phyloP scores from a whole-genome alignment of 2,329 filamentous ascomycete genomes.

The Epicoccum sorghinum region DNA sequence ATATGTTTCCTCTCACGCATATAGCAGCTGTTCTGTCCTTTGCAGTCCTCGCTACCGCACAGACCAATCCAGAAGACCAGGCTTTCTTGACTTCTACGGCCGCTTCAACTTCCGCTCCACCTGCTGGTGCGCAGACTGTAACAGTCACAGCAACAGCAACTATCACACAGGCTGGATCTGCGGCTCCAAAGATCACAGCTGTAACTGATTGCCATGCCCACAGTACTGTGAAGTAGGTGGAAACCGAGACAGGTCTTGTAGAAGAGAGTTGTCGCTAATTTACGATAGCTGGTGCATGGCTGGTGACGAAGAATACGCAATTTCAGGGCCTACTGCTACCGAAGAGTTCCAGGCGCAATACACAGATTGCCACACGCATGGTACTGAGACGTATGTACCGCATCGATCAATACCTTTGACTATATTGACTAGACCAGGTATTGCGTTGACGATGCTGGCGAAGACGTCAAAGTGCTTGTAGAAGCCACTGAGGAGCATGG shows the following conservation, averaged over 20 bases:
- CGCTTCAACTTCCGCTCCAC: conserved; percentile 6
- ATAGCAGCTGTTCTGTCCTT: conserved; percentile 1
- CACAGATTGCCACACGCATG: conserved; percentile 70
- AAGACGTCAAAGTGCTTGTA: conserved; percentile 64
- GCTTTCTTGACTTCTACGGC: background rate
- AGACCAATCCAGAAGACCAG: conserved; percentile 9
- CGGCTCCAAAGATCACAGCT: conserved; percentile 48
- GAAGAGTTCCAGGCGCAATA: conserved; percentile 64
- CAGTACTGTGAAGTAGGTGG: conserved; percentile 50
- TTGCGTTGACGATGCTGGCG: conserved; percentile 65
- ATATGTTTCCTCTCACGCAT: conserved; percentile 21
- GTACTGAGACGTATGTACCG: conserved; percentile 58
- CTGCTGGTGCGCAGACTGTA: conserved; percentile 21
- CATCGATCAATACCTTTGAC: background rate
- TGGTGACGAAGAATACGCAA: conserved; percentile 51
- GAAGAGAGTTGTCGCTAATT: conserved; percentile 16
- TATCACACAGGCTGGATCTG: conserved; percentile 16
- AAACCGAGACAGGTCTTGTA: background rate
- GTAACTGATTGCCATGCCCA: conserved; percentile 62
- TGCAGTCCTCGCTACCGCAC: conserved; percentile 18
- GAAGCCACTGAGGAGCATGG: conserved; percentile 36
- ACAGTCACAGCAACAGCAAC: conserved; percentile 12
- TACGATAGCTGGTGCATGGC: conserved; percentile 52
- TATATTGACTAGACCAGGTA: conserved; percentile 53
- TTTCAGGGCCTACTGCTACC: conserved; percentile 61